phyloP scores from a whole-genome alignment of 805 yeast genomes.

The Scheffersomyces lignosus region DNA sequence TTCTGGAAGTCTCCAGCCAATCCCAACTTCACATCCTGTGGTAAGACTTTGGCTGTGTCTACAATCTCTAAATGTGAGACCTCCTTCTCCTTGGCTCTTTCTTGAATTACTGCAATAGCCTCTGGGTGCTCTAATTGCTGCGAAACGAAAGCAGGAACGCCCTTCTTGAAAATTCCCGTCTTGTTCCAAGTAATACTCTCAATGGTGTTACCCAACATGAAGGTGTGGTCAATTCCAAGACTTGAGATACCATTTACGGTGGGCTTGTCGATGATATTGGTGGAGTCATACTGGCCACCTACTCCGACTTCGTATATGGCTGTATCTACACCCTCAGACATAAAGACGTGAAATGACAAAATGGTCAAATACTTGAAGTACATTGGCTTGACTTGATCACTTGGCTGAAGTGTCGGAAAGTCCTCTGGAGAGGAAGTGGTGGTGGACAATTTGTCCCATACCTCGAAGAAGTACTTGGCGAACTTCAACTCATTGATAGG shows the following conservation, averaged over 20 bases:
- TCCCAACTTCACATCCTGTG: constrained; percentile 55
- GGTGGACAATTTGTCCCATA: constrained; percentile 76
- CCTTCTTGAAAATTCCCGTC: constrained; percentile 83
- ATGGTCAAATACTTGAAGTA: constrained; percentile 90
- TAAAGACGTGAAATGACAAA: constrained; percentile 85
- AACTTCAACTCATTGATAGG: constrained; percentile 82
- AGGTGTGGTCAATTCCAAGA: constrained; percentile 89
- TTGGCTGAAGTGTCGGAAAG: constrained; percentile 70
- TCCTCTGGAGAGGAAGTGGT: constrained; percentile 53
- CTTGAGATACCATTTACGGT: constrained; percentile 83
- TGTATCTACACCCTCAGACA: constrained; percentile 85
- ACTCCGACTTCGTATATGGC: constrained; percentile 98
- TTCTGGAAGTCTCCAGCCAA: constrained; percentile 83
- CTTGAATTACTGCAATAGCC: constrained; percentile 55
- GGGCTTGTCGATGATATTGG: constrained; percentile 80
- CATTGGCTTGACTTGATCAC: constrained; percentile 76
- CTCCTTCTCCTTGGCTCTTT: constrained; percentile 68
- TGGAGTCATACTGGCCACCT: constrained; percentile 97
- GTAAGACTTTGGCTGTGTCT: constrained; percentile 37
- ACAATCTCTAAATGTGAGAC: constrained; percentile 51
- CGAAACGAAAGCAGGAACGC: constrained; percentile 64
- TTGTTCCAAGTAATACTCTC: constrained; percentile 95
- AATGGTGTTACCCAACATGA: constrained; percentile 82
- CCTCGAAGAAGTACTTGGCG: constrained; percentile 88
- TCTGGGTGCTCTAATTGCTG: constrained; percentile 53